Evolutionary conservation across 306 rosid genomes (phyloP), one percentile per base, ranked within the genome.

Genomic region (Rosa multiflora): DNA sequence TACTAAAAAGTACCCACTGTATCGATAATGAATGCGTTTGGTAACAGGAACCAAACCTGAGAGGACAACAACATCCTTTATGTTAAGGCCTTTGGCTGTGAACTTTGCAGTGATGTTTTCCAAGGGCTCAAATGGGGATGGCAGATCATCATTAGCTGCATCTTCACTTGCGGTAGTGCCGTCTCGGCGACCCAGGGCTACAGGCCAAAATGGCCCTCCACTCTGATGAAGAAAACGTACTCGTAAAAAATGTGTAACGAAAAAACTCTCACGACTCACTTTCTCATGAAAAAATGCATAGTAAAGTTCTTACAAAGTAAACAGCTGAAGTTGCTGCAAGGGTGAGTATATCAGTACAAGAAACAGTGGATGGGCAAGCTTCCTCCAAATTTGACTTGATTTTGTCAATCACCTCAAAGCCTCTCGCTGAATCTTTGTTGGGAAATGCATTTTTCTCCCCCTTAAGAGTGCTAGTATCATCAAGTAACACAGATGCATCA

Each of bases 311-410:
- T 89, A 93, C 99, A 62, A 90, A 82, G 83, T 39, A 88, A 71
- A 93, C 91, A 56, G 97, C 94, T 61, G 93, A 92, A 86, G 97
- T 93, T 1, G 96, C 88, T 5, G 90, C 97, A 17, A 95, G 91
- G 76, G 99, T 70, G 29, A 93, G 70, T 70, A 93, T 82, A 85
- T 93, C 99, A 68, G 96, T 85, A 64, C 99, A 95, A 72, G 99
- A 95, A 55, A 91, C 99, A 5, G 87, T 87, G 61, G 88, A 86
- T 71, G 99, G 99, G 78, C 99, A 95, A 52, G 86, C 92, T 56
- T 78, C 83, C 87, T 93, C 96, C 71, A 95, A 68, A 10, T 44
- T 79, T 78, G 98, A 79, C 68, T 95, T 95, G 55, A 95, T 95
- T 55, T 69, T 81, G 76, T 93, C 98, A 79, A 91, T 93, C n/a